These are phyloP conservation scores for Anethum foeniculum DNA, from an alignment of 140 eudicot species.

Conservation along the genomic window DNA sequence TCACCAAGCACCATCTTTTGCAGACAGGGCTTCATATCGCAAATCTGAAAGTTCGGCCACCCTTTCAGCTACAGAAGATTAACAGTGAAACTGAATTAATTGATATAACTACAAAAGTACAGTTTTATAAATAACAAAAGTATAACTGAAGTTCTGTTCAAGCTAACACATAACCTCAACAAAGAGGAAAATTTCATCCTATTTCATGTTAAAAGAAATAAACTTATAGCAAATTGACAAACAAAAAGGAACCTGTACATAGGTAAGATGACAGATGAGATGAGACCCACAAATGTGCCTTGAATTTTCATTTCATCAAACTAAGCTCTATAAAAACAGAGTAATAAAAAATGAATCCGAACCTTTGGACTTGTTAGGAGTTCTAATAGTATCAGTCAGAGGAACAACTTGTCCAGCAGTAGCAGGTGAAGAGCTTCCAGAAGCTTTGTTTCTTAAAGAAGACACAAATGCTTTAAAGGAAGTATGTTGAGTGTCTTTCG, in stretches of 20 bases:
- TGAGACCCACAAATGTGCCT: background rate
- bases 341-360: background rate
- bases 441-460: constrained; percentile 16
- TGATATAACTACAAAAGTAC: background rate
- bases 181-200: background rate
- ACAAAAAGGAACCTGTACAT: background rate
- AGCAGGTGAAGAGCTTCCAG: constrained; percentile 24
- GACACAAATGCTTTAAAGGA: constrained; percentile 10
- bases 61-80: constrained; percentile 44
- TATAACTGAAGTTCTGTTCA: constrained; percentile 3
- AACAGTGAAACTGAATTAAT: background rate
- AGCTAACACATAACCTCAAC: background rate
- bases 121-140: background rate
- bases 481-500: constrained; percentile 20
- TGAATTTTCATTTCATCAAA: background rate
- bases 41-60: constrained; percentile 58
- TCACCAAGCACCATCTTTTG: constrained; percentile 86
- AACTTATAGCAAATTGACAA: background rate
- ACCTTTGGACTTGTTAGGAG: constrained; percentile 43
- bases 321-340: background rate
- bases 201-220: background rate
- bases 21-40: constrained; percentile 72
- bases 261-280: background rate
- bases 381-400: constrained; percentile 25
- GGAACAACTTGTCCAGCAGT: constrained; percentile 24